Base-by-base conservation (phyloP, 164 flowering plant species). In the Houttuynia cordata region DNA sequence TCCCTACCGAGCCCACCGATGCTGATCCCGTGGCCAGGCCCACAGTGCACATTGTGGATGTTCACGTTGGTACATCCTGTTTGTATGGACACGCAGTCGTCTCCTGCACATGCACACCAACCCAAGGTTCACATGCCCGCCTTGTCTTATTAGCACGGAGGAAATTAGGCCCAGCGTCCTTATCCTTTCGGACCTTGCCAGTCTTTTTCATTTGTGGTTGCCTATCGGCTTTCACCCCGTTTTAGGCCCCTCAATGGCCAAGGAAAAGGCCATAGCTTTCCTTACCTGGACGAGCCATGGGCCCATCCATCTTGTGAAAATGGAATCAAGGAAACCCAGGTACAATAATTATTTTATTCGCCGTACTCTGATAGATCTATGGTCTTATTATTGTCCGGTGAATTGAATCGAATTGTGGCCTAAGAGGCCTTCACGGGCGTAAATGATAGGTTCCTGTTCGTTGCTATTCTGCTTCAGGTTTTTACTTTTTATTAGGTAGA, bases 21-120 rank as follows among this genome's bases (percentile, higher is more conserved):
- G 77, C 83, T 79, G 66, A 79, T 75, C 45, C 83, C 83, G 61
- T 79, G 83, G 3, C 83, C 79, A 19, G 80, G 80, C 21, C 83
- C 83, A 56, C 83, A 79, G 53, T 58, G 73, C 53, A 79, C 72
- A 24, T 69, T 56, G 62, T 73, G 74, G 54, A 79, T 64, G 53
- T 62, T 50, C 42, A 79, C 64, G 18, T 65, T 61, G 24, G 75
- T 62, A 59, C 80, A 73, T 10, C 83, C 80, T 17, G 79, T 77
- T 62, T 75, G 80, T 62, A 77, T 77, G 40, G 83, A 79, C 34
- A 79, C 64, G 53, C 83, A 76, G 49, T 79, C 83, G 63, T 79
- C 83, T 24, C 83, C 83, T 79, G 73, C 65, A 65, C 22, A 51
- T 53, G 24, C 40, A 57, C 25, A 37, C 59, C 23, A 54, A 54